phyloP scores from a whole-genome alignment of 139 green algal genomes.

The Chlamydomonas eustigma region DNA sequence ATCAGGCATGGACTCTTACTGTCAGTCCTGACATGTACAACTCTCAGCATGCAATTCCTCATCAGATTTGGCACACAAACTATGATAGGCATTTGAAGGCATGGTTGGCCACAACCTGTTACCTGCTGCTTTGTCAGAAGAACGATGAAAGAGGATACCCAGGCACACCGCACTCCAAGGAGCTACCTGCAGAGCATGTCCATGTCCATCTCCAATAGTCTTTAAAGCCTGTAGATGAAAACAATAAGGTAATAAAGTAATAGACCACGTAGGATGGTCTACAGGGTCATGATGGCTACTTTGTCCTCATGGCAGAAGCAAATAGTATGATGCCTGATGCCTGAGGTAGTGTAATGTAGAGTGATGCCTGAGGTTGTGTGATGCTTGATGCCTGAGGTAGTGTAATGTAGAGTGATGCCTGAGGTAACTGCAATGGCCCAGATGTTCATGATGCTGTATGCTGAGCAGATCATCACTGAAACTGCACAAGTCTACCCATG shows the following conservation, averaged over 20 bases:
- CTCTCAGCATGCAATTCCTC: not conserved
- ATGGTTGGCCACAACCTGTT: slow-evolving; percentile 28
- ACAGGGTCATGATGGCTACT: not conserved
- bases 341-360: not conserved
- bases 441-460: no score
- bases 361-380: not conserved
- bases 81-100: not conserved
- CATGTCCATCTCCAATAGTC: slow-evolving; percentile 22
- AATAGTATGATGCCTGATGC: not conserved
- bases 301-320: not conserved
- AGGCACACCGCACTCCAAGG: slow-evolving; percentile 56
- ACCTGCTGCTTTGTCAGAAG: slow-evolving; percentile 49
- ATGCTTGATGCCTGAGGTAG: not conserved
- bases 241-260: not conserved
- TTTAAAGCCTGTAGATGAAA: slow-evolving; percentile 22
- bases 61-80: not conserved
- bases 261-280: not conserved
- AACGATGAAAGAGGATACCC: slow-evolving; percentile 49
- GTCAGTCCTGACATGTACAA: no score
- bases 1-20: not conserved
- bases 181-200: slow-evolving; percentile 25
- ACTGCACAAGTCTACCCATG: not conserved
- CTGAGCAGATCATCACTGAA: not conserved
- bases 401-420: not conserved
- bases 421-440: not conserved